Evolutionary conservation across 805 yeast genomes (phyloP), one percentile per base, ranked within the genome.

Genomic region (Kuraishia ogatae): DNA sequence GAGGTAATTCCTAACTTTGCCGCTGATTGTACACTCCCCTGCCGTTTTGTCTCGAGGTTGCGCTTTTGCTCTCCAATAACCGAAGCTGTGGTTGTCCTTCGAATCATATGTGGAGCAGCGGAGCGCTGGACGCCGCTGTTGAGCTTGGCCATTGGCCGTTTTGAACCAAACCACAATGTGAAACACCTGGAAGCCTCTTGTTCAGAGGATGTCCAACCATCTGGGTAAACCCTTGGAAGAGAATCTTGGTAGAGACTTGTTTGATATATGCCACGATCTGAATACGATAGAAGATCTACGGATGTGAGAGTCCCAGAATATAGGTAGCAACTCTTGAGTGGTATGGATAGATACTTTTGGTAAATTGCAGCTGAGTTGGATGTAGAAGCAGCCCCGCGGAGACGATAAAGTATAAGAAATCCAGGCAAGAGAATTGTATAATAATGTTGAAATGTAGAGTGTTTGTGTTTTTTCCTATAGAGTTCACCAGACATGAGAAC

Each of bases 191-290:
- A 70, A n/a, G 76, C 61, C 60, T 89, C 94, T 51, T 84, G 87
- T 62, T 93, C 98, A 8, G 82, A 74, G 1, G 96, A 85, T 59
- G 76, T 79, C 90, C 96, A 87, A 0, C 97, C 97, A 68, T 91
- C 96, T 1, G 78, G 70, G 64, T 87, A 91, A 0, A 86, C 72
- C 39, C 96, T 72, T 0, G 97, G 96, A 29, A 87, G 64, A 0
- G 84, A 70, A 51, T 78, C 76, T 3, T 74, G 76, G 0, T 85
- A 88, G 0, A 87, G 85, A 55, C 77, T 69, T 21, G 69, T 65
- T 2, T 71, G 71, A 55, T 83, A 82, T 50, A 75, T 68, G n/a
- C 55, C 50, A 6, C 55, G 51, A 24, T 75, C 77, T 22, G 66
- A 69, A 52, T 73, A 78, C 13, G 80, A 67, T 29, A 84, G 64